Conservation (phyloP, 2,329 filamentous ascomycete genomes). For the Hypoxylon sp. region DNA sequence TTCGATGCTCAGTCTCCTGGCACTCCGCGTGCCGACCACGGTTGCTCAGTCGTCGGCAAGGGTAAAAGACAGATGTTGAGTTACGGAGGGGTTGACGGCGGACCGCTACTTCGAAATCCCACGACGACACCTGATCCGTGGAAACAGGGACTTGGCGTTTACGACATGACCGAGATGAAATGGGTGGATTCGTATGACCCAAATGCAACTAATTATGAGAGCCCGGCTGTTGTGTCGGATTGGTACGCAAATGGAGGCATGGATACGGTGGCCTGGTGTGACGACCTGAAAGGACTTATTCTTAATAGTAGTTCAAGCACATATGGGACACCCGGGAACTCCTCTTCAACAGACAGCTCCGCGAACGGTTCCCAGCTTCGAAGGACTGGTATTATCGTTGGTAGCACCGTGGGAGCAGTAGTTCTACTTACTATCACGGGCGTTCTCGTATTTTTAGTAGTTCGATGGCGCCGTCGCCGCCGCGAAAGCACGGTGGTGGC, state of each 20-base stretch:
- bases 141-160: slow-evolving; percentile 56
- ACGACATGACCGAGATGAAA: slow-evolving; percentile 55
- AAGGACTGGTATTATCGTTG: slow-evolving; percentile 44
- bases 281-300: slow-evolving; percentile 47
- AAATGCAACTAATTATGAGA: slow-evolving; percentile 53
- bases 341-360: slow-evolving; percentile 17
- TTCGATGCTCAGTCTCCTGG: slow-evolving; percentile 49
- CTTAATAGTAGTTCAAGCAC: slow-evolving; percentile 37
- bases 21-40: slow-evolving; percentile 50
- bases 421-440: slow-evolving; percentile 27
- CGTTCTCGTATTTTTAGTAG: slow-evolving; percentile 31
- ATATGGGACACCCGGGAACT: slow-evolving; percentile 24
- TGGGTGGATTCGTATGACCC: slow-evolving; percentile 56
- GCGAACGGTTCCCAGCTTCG: slow-evolving; percentile 10
- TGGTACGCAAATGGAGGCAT: slow-evolving; percentile 54
- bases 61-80: slow-evolving; percentile 58
- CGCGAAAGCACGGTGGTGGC: slow-evolving; percentile 14
- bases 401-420: slow-evolving; percentile 47
- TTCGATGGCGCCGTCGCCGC: slow-evolving; percentile 30
- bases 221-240: slow-evolving; percentile 49
- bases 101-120: slow-evolving; percentile 41
- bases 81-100: slow-evolving; percentile 54
- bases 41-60: slow-evolving; percentile 54
- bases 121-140: slow-evolving; percentile 53
- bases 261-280: slow-evolving; percentile 48